Evolutionary conservation across 495 filamentous ascomycete species (phyloP).

Genomic region (Aspergillus hancockii): DNA sequence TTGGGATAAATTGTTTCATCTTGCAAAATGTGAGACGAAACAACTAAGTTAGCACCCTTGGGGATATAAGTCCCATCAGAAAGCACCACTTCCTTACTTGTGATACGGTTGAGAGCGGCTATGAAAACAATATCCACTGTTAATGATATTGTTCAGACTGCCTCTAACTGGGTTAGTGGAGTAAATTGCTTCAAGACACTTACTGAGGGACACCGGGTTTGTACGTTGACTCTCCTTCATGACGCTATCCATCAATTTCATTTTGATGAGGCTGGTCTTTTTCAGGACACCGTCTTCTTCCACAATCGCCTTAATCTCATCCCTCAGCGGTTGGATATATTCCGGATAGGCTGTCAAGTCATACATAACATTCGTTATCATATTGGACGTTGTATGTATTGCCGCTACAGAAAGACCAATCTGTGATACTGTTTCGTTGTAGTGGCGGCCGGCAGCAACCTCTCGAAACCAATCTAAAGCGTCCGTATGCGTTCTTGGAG

Average conservation of each 20-base stretch:
- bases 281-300: constrained; percentile 42
- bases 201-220: constrained; percentile 37
- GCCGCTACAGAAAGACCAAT: constrained; percentile 42
- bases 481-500: constrained; percentile 27
- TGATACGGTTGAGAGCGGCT: constrained; percentile 48
- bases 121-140: not conserved
- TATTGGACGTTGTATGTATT: constrained; percentile 47
- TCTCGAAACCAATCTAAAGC: constrained; percentile 41
- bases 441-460: constrained; percentile 19
- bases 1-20: constrained; percentile 46
- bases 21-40: constrained; percentile 35
- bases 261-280: constrained; percentile 49
- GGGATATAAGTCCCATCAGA: constrained; percentile 38
- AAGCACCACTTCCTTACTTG: constrained; percentile 30
- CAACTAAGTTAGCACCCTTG: constrained; percentile 34
- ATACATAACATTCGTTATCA: constrained; percentile 42
- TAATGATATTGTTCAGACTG: not conserved
- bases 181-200: constrained; percentile 15
- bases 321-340: constrained; percentile 34
- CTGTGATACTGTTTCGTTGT: constrained; percentile 29
- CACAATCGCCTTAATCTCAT: constrained; percentile 39
- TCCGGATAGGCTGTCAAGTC: constrained; percentile 42
- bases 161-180: not conserved
- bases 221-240: constrained; percentile 41
- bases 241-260: constrained; percentile 51